Base-by-base conservation (phyloP, 805 yeast species). In the Blastobotrys parvus region DNA sequence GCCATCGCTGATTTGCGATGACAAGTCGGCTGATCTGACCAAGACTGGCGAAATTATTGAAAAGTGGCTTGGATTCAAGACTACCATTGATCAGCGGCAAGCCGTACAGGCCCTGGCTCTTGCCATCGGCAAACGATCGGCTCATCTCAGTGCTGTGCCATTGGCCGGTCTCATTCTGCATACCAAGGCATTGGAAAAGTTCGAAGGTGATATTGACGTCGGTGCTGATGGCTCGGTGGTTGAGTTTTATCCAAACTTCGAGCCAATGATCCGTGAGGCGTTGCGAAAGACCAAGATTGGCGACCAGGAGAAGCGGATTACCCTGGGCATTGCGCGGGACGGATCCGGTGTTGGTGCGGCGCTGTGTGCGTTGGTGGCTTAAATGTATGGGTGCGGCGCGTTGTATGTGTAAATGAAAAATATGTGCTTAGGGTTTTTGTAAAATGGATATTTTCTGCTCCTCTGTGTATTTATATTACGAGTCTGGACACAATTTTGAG, bases 271-370 rank as follows among this genome's bases (percentile, higher is more conserved):
- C 49, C 76, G 90, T 58, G 87, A 84, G 50, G 95, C 95, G 0
- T 65, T 89, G 49, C 69, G 59, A 13, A 39, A 48, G 19, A 46
- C 53, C 18, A 40, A 80, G 50, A 72, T 89, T 35, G 89, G 89
- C 44, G 70, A 82, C 35, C 82, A 83, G 38, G 86, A 78, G 54
- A 77, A 86, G 63, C 78, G 84, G 56, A 69, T 87, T 37, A 82
- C 78, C 53, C 67, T 90, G 48, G 78, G 78, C 49, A 80, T 89
- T 52, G 92, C 97, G 23, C 85, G 86, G 62, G 97, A 92, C 58
- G 97, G 97, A 38, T 82, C 94, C 45, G 95, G 96, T 47, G 95
- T 89, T 35, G 98, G 98, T 51, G 97, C 97, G 37, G 97, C 97
- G 2, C 69, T 90, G 48, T 86, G 96, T 68, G 97, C 96, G 6